Evolutionary conservation across 2,329 filamentous ascomycete genomes (phyloP).

Genomic region (Claviceps humidiphila): DNA sequence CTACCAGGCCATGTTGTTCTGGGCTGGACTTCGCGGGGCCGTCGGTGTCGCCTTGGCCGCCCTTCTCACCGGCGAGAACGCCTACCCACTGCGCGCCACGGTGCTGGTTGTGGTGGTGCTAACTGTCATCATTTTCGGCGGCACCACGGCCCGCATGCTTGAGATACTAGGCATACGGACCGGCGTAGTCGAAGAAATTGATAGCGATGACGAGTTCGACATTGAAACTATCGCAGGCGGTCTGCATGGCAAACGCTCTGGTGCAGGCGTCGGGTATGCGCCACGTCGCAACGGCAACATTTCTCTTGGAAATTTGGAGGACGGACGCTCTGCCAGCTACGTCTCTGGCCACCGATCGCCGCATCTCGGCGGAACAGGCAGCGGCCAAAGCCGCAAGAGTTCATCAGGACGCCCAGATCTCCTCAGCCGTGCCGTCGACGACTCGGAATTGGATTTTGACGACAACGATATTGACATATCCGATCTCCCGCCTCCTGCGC

Average conservation of each 20-base stretch:
- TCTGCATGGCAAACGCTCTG: slow-evolving; percentile 69
- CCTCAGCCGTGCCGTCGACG: slow-evolving; percentile 35
- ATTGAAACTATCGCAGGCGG: slow-evolving; percentile 66
- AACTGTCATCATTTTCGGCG: slow-evolving; percentile 97
- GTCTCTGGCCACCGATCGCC: slow-evolving; percentile 41
- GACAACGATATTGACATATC: slow-evolving; percentile 50
- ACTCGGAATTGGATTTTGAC: slow-evolving; percentile 38
- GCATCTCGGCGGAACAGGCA: slow-evolving; percentile 18
- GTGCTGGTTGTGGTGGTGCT: slow-evolving; percentile 96
- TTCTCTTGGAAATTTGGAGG: slow-evolving; percentile 38
- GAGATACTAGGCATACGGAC: slow-evolving; percentile 95
- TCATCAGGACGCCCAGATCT: slow-evolving; percentile 37
- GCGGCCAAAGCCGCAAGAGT: slow-evolving; percentile 38
- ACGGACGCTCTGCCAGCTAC: slow-evolving; percentile 29
- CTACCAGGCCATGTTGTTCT: slow-evolving; percentile 99
- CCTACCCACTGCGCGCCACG: slow-evolving; percentile 74
- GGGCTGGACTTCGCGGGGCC: slow-evolving; percentile 88
- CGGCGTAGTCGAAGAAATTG: slow-evolving; percentile 90
- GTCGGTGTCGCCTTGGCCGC: slow-evolving; percentile 92
- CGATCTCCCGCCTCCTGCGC: slow-evolving; percentile 50
- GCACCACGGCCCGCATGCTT: slow-evolving; percentile 92
- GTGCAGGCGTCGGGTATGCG: slow-evolving; percentile 62
- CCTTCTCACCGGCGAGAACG: slow-evolving; percentile 70
- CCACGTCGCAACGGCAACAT: slow-evolving; percentile 54
- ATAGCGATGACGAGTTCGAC: slow-evolving; percentile 97